Percentiles rank a stretch among this genome's conserved stretches.
Evolutionary conservation across 768 basidiomycete species (phyloP).

Genomic region (Rhodotorula kratochvilovae): DNA sequence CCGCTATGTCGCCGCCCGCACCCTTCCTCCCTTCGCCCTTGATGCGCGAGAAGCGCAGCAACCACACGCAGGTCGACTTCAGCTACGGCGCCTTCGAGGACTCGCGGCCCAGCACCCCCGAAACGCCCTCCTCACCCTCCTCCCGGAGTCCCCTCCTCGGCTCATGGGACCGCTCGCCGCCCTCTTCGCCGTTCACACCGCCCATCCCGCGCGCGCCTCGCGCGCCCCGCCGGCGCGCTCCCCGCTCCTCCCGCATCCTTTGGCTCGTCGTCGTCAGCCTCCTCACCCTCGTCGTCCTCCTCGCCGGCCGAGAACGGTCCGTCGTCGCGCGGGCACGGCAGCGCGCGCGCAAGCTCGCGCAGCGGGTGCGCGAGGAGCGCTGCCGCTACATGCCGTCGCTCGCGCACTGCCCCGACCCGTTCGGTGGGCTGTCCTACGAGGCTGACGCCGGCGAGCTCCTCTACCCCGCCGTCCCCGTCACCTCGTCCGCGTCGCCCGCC

Average conservation of each 20-base stretch:
- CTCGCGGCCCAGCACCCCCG: background rate
- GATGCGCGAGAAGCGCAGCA: too few species aligned
- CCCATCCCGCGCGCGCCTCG: too few species aligned
- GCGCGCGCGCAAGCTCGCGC: background rate
- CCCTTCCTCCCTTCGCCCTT: too few species aligned
- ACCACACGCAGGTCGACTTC: background rate
- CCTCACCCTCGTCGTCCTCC: background rate
- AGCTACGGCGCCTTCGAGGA: background rate
- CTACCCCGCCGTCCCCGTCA: conserved; percentile 14
- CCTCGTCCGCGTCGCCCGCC: conserved; percentile 51
- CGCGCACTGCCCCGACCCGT: conserved; percentile 8
- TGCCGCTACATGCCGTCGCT: conserved; percentile 16
- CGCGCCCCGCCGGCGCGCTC: too few species aligned
- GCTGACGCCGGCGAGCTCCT: conserved; percentile 15
- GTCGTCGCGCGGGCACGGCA: background rate
- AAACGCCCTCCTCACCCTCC: too few species aligned
- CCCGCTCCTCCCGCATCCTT: background rate
- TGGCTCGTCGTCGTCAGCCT: background rate
- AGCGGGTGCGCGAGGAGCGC: conserved; percentile 3
- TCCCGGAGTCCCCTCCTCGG: background rate
- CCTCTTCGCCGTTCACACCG: background rate
- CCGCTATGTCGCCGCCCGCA: too few species aligned
- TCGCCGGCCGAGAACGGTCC: background rate
- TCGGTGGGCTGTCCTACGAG: background rate
- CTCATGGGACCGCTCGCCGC: background rate